Evolutionary conservation across 805 yeast genomes (phyloP).

Genomic region (Pichia nanzhaoensis): DNA sequence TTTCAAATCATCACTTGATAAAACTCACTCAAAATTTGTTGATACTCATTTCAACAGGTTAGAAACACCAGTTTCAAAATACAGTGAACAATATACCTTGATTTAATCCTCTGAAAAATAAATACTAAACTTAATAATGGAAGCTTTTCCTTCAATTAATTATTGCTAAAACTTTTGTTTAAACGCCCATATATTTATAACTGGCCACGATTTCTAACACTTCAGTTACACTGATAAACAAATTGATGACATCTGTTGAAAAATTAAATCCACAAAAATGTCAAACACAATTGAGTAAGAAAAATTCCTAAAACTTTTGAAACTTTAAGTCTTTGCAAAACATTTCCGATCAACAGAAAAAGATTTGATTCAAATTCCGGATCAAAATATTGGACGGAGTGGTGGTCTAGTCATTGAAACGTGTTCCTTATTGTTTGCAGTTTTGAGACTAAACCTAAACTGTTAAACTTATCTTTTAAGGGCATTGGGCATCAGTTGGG

Average conservation of each 20-base stretch:
- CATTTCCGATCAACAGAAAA: conserved; percentile 25
- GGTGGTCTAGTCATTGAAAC: conserved; percentile 42
- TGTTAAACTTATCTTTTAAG: conserved; percentile 32
- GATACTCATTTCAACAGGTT: conserved; percentile 38
- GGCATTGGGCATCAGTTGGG: conserved; percentile 45
- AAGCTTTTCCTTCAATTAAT: conserved; percentile 39
- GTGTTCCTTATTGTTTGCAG: conserved; percentile 40
- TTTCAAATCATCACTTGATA: conserved; percentile 38
- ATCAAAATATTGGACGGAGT: conserved; percentile 29
- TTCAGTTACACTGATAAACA: conserved; percentile 29
- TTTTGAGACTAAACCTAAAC: conserved; percentile 34
- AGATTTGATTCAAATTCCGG: conserved; percentile 32
- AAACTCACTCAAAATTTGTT: conserved; percentile 34
- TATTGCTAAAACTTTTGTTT: conserved; percentile 25
- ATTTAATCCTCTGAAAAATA: conserved; percentile 62
- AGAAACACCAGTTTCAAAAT: conserved; percentile 30
- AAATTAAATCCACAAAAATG: conserved; percentile 29
- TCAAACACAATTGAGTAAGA: background rate
- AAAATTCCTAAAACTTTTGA: background rate
- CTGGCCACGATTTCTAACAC: conserved; percentile 28
- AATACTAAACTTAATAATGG: conserved; percentile 63
- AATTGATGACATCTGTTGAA: conserved; percentile 30
- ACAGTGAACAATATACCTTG: conserved; percentile 48
- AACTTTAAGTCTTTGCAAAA: background rate
- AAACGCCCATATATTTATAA: conserved; percentile 38